A percentile compares a stretch with the other conserved stretches of the same genome.
Evolutionary conservation across 805 yeast genomes (phyloP).

Genomic region (Nakazawaea siamensis): DNA sequence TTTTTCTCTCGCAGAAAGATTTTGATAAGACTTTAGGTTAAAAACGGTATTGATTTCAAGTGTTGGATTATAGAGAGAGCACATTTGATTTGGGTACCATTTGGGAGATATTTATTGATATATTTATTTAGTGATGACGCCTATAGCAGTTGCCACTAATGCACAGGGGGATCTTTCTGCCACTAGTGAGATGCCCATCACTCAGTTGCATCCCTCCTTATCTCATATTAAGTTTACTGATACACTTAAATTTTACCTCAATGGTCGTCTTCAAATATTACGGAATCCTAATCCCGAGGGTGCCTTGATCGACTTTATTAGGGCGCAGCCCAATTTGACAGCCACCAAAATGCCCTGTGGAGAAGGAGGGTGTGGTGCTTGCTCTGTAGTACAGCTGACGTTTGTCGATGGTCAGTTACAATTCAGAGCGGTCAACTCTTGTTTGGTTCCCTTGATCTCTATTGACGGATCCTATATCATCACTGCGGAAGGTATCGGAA

Average conservation of each 20-base stretch:
- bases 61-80: too few species aligned
- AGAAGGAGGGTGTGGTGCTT: constrained; percentile 46
- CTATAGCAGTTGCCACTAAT: not conserved
- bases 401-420: constrained; percentile 20
- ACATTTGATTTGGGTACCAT: too few species aligned
- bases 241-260: constrained; percentile 26
- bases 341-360: constrained; percentile 43
- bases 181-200: too few species aligned
- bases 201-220: constrained; percentile 16
- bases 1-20: too few species aligned
- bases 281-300: constrained; percentile 34
- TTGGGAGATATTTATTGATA: not conserved
- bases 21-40: too few species aligned
- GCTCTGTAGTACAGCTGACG: constrained; percentile 33
- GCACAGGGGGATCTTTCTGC: too few species aligned
- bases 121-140: not conserved
- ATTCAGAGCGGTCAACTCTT: constrained; percentile 34
- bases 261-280: constrained; percentile 28
- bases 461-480: constrained; percentile 38
- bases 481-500: constrained; percentile 41
- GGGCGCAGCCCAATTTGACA: constrained; percentile 26
- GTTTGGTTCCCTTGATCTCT: constrained; percentile 36
- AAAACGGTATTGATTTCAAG: too few species aligned
- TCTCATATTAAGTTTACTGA: constrained; percentile 19
- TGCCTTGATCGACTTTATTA: constrained; percentile 33